Percentiles rank a stretch among this genome's conserved stretches.
Evolutionary conservation across 192 early-diverging fungal genomes (phyloP).

Genomic region (Coemansia sp.): DNA sequence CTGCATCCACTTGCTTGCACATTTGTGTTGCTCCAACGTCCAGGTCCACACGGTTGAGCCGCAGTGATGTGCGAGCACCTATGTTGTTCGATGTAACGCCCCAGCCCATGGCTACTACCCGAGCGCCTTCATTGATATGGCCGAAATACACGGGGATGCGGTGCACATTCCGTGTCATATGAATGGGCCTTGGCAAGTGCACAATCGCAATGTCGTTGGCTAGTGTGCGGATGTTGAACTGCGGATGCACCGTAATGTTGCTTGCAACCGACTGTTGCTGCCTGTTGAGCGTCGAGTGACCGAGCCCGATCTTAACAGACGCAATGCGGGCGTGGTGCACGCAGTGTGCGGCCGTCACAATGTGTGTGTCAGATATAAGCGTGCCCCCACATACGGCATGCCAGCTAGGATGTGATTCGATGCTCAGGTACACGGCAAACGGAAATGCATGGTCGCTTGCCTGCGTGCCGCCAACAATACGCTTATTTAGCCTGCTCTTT

Average conservation of each 20-base stretch:
- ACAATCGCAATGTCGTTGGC: constrained; percentile 53
- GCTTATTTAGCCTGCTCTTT: constrained; percentile 17
- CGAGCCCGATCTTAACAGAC: constrained; percentile 26
- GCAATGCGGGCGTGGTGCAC: constrained; percentile 17
- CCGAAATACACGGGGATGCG: constrained; percentile 41
- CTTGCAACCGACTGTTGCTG: constrained; percentile 5
- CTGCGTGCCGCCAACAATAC: constrained; percentile 38
- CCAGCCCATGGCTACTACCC: constrained; percentile 49
- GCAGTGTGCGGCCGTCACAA: constrained; percentile 55
- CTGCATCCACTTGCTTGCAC: constrained; percentile 25
- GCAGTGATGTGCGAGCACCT: constrained; percentile 15
- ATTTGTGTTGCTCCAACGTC: constrained; percentile 2
- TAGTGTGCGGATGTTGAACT: constrained; percentile 30
- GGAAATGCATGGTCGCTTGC: constrained; percentile 36
- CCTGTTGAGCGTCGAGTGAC: constrained; percentile 14
- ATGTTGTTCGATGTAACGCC: constrained; percentile 34
- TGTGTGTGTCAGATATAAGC: constrained; percentile 31
- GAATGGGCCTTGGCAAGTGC: constrained; percentile 11
- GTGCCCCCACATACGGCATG: constrained; percentile 52
- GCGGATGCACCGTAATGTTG: constrained; percentile 15
- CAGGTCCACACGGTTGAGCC: constrained; percentile 39
- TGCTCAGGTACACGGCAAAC: constrained; percentile 44
- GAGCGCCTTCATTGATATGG: constrained; percentile 10
- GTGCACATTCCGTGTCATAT: constrained; percentile 4
- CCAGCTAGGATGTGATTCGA: constrained; percentile 39